Base-by-base conservation (phyloP, 345 rosid genomes). In the Camelina hispida region DNA sequence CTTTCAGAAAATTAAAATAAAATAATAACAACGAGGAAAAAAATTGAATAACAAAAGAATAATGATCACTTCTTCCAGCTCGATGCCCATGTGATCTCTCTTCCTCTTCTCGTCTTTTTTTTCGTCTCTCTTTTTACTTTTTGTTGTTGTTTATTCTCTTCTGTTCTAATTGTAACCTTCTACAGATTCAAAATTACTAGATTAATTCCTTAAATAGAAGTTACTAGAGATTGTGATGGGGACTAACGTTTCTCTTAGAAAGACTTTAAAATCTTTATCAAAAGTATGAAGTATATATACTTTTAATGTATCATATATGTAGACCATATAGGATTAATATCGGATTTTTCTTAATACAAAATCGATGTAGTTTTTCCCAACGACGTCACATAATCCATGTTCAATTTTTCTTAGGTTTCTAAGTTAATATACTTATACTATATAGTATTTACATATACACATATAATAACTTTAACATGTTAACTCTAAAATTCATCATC, bases 71-170 rank as follows among this genome's bases (percentile, higher is more conserved):
- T 78, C 71, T 72, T 73, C 81, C 78, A 78, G 73, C 78, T 67
- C 65, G 60, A 66, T 72, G 73, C 52, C 81, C 81, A 78, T 78
- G 81, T 72, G 81, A 78, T 48, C 16, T 72, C 64, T 66, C 64
- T 43, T 66, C 78, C 58, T 44, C 77, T 52, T 60, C 57, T 23
- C 40, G 38, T 38, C 38, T 48, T 63, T 70, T 43, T 46, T 37
- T 38, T 10, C 3, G 3, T 7, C 48, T 17, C n/a, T 38, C 38
- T 63, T 44, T 68, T 62, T 44, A 34, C 12, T n/a, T 37, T 55
- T 53, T n/a, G 34, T 15, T 48, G n/a, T 56, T 64, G 48, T 58
- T 47, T 37, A 37, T 50, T 66, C 58, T 63, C 66, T 63, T 37
- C 1, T 76, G 10, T 50, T 17, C 11, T 60, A 40, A 9, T n/a